phyloP scores from a whole-genome alignment of 2,329 filamentous ascomycete species.

The Pyrenophora seminiperda region DNA sequence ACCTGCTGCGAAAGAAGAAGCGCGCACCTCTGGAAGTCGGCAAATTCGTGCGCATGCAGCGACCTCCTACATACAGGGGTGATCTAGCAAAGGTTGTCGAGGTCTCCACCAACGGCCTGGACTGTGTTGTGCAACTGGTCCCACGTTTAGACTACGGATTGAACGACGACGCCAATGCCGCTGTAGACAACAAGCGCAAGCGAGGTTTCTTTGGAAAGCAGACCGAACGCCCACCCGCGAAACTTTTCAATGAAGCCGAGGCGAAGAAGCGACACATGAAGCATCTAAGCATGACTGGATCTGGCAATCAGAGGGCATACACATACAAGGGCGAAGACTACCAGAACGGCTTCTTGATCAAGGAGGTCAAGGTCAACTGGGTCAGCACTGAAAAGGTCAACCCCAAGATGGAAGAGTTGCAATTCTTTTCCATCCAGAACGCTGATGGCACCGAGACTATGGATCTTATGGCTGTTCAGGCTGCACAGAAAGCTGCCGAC shows the following conservation, averaged over 20 bases:
- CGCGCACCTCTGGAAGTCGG: constrained; percentile 79
- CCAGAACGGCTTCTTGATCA: constrained; percentile 89
- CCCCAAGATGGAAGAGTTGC: constrained; percentile 91
- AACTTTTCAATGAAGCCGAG: constrained; percentile 90
- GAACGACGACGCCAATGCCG: constrained; percentile 73
- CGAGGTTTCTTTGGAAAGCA: constrained; percentile 58
- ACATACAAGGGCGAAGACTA: constrained; percentile 88
- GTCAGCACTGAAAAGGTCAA: constrained; percentile 89
- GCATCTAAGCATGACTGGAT: constrained; percentile 60
- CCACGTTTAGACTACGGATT: constrained; percentile 90
- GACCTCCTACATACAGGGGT: constrained; percentile 78
- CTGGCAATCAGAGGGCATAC: constrained; percentile 70
- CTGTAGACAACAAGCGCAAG: constrained; percentile 72
- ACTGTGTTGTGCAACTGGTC: constrained; percentile 84
- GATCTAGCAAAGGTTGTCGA: constrained; percentile 92
- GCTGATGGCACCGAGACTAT: constrained; percentile 94
- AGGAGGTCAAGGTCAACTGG: constrained; percentile 88
- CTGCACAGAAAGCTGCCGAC: constrained; percentile 84
- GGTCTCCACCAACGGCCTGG: constrained; percentile 89
- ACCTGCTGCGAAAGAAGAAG: constrained; percentile 88
- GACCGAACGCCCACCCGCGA: constrained; percentile 78
- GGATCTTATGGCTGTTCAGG: constrained; percentile 86
- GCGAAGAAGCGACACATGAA: constrained; percentile 84
- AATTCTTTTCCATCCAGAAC: constrained; percentile 84
- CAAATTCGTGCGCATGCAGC: constrained; percentile 87